Evolutionary conservation across 2,329 filamentous ascomycete genomes (phyloP).

Genomic region (Epichloe uncinata): DNA sequence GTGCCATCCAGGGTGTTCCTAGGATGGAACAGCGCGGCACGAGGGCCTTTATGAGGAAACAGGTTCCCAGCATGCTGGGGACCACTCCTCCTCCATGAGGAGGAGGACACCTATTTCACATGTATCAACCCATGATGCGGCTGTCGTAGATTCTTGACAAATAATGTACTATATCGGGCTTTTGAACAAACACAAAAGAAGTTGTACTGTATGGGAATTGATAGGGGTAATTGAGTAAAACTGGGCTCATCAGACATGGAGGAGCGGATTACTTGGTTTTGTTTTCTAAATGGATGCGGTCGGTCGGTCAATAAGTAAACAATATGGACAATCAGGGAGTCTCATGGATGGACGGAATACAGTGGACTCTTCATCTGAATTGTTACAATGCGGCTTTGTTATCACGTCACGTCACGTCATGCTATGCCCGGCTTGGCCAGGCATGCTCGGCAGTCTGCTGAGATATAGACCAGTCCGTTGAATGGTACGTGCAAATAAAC

Average conservation of each 20-base stretch:
- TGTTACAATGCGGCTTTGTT: too few species aligned
- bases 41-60: conserved; percentile 39
- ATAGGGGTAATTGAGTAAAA: neutral
- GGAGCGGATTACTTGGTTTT: neutral
- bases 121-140: neutral
- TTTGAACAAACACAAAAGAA: neutral
- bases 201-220: conserved; percentile 1
- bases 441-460: too few species aligned
- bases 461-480: too few species aligned
- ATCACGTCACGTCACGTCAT: too few species aligned
- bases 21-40: conserved; percentile 39
- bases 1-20: conserved; percentile 80
- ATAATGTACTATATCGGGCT: neutral
- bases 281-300: neutral
- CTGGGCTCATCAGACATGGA: neutral
- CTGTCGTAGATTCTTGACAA: too few species aligned
- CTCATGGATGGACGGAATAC: neutral
- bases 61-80: conserved; percentile 37
- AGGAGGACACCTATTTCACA: conserved; percentile 3
- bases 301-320: neutral
- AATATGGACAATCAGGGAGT: neutral
- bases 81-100: conserved; percentile 27
- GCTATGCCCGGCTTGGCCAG: too few species aligned
- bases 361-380: too few species aligned
- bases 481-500: too few species aligned